Percentiles rank a stretch among this genome's conserved stretches.
These are phyloP conservation scores for Chaetomium sp. DNA, from an alignment of 2,329 filamentous ascomycete species.

Conservation along the genomic window DNA sequence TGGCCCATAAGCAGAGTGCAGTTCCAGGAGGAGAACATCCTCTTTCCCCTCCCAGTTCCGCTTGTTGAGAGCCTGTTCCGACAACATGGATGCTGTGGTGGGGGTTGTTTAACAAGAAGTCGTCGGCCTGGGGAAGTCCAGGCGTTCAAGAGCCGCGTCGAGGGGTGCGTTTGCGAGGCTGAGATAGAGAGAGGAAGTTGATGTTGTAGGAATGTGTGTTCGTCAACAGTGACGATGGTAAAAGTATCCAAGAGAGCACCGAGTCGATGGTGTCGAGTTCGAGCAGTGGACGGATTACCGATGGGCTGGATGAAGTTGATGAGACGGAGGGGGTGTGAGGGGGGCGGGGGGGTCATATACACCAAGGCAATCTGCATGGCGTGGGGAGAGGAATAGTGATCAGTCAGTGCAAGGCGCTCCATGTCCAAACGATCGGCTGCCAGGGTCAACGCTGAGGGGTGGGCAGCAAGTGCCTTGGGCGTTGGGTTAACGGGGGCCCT, in stretches of 20 bases:
- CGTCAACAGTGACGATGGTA: background rate
- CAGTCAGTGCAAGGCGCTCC: constrained; percentile 13
- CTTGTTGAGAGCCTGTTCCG: constrained; percentile 25
- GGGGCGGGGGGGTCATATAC: constrained; percentile 21
- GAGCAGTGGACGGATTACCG: background rate
- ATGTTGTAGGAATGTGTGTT: background rate
- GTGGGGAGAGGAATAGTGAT: constrained; percentile 17
- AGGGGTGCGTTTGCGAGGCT: background rate
- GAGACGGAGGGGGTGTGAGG: constrained; percentile 5
- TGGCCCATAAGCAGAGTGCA: constrained; percentile 52
- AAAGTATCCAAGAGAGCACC: background rate
- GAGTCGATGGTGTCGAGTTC: constrained; percentile 7
- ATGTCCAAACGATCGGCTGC: constrained; percentile 21
- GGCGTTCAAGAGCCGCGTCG: background rate
- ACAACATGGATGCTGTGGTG: constrained; percentile 15
- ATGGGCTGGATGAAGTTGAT: background rate
- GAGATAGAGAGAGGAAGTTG: background rate
- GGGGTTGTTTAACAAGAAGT: background rate
- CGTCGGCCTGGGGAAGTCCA: background rate
- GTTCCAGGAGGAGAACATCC: constrained; percentile 65
- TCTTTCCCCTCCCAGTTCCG: constrained; percentile 68
- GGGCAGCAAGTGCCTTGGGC: background rate
- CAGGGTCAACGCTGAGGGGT: constrained; percentile 14
- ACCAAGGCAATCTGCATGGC: constrained; percentile 7
- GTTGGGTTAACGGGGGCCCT: constrained; percentile 9